These are phyloP conservation scores for Globisporangium barbulae DNA, from an alignment of 352 stramenopile species.

Conservation along the genomic window DNA sequence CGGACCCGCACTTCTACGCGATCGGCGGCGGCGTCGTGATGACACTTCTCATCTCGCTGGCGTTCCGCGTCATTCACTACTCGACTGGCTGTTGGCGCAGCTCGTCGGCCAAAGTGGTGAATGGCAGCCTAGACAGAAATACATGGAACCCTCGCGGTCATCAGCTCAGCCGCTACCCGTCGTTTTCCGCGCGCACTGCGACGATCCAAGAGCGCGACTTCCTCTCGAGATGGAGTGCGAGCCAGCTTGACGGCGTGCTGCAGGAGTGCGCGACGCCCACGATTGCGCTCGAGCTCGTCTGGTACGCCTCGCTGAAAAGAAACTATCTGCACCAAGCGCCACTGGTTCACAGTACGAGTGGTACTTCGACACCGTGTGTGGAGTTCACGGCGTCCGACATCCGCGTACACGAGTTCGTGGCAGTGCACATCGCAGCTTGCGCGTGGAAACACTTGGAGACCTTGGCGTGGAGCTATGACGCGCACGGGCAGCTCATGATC, in stretches of 20 bases:
- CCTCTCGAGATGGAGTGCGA: constrained; percentile 5
- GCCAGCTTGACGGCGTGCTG: constrained; percentile 4
- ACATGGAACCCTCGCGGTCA: background rate
- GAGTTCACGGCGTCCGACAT: background rate
- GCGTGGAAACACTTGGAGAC: constrained; percentile 15
- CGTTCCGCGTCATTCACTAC: constrained; percentile 25
- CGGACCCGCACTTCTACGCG: constrained; percentile 37
- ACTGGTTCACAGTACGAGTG: background rate
- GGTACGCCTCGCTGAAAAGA: background rate
- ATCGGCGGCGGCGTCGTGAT: constrained; percentile 30
- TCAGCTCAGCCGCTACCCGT: background rate
- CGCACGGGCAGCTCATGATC: background rate
- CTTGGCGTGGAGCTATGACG: constrained; percentile 11
- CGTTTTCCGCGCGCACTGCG: background rate
- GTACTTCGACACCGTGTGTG: background rate
- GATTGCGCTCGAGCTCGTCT: constrained; percentile 4
- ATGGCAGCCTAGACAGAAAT: background rate
- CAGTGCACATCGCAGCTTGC: constrained; percentile 14
- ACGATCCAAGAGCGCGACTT: background rate
- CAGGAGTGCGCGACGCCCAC: constrained; percentile 5
- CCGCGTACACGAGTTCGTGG: constrained; percentile 15
- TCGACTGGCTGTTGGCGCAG: background rate
- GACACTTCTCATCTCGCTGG: constrained; percentile 23
- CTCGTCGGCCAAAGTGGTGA: background rate
- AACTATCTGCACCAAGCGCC: background rate